Percentiles rank a stretch among this genome's conserved stretches.
Conservation (phyloP, 2,329 filamentous ascomycete genomes). For the Tolypocladium endophyticum region DNA sequence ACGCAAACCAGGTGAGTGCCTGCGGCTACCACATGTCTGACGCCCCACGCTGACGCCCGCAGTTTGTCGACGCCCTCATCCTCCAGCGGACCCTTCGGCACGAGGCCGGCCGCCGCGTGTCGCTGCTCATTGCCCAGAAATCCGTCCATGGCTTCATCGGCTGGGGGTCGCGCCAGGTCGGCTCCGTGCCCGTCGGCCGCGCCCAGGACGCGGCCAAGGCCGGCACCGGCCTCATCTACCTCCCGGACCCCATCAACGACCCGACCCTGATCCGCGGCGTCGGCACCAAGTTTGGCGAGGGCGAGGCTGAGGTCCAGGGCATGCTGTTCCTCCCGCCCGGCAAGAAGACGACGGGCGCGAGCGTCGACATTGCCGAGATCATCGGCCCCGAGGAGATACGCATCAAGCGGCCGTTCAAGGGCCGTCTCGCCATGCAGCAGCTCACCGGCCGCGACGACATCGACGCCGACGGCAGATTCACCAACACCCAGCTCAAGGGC, state of each 20-base stretch:
- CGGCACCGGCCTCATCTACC: constrained; percentile 69
- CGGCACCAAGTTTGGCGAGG: constrained; percentile 70
- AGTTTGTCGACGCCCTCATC: constrained; percentile 94
- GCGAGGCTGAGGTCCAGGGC: constrained; percentile 64
- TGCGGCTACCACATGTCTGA: not conserved
- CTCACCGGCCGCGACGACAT: constrained; percentile 72
- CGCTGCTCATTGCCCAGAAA: constrained; percentile 89
- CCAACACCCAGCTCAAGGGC: constrained; percentile 42
- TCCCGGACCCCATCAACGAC: constrained; percentile 78
- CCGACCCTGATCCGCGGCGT: constrained; percentile 70
- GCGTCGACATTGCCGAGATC: constrained; percentile 75
- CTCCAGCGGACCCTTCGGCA: constrained; percentile 82
- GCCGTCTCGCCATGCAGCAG: constrained; percentile 63
- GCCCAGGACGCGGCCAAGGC: constrained; percentile 82
- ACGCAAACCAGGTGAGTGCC: constrained; percentile 75
- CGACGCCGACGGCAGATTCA: constrained; percentile 53
- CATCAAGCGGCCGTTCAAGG: constrained; percentile 80
- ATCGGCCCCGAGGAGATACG: constrained; percentile 69
- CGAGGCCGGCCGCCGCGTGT: constrained; percentile 80
- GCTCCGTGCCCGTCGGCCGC: constrained; percentile 85
- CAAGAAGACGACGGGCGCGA: constrained; percentile 66
- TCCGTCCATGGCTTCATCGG: constrained; percentile 93
- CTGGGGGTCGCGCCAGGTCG: constrained; percentile 71
- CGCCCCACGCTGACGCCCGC: constrained; percentile 1
- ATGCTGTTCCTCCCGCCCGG: constrained; percentile 78